Base-by-base conservation (phyloP, 2,329 filamentous ascomycete genomes). In the Lachnellula cervina region DNA sequence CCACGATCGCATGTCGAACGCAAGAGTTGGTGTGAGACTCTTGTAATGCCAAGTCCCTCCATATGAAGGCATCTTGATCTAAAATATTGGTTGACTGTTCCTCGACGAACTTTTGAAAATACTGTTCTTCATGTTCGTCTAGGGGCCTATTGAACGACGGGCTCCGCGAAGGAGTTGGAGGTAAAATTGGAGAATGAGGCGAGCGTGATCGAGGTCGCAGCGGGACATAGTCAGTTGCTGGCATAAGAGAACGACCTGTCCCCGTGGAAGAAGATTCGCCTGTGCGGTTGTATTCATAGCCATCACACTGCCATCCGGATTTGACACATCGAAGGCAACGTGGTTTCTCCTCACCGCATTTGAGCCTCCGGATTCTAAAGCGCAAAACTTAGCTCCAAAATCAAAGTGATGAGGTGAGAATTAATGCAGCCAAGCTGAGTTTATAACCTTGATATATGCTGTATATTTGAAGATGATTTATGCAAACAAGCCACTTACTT, bases 41-140 rank as follows among this genome's bases (percentile, higher is more conserved):
- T 49, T 59, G 58, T 3, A 65, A 46, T 4, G 62, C 62, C 11
- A 58, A 45, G 35, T 54, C 51, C 14, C 58, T 58, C 63, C 64
- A 66, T 64, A 87, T 87, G 3, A 77, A 74, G 21, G 77, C 78
- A 65, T 86, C 81, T 5, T 48, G 47, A 2, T 57, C 49, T 25
- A 56, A 46, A 19, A 62, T 51, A 34, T 60, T 56, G 9, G 51
- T 43, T 1, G 58, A 56, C 3, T 59, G 49, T 42, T 64, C 56
- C n/a, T 62, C 56, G 5, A 63, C 40, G 44, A 66, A 67, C 16
- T 45, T 50, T 44, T 63, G 59, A 47, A 68, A 66, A 46, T 66
- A 68, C 2, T 51, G 50, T 23, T 50, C 50, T 52, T 68, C 64
- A 37, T 58, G 43, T 8, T 62, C 54, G 21, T 56, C 46, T 1